Percentiles rank a stretch among this genome's conserved stretches.
phyloP scores from a whole-genome alignment of 2,329 filamentous ascomycete genomes.

The Paecilomyces niveus region DNA sequence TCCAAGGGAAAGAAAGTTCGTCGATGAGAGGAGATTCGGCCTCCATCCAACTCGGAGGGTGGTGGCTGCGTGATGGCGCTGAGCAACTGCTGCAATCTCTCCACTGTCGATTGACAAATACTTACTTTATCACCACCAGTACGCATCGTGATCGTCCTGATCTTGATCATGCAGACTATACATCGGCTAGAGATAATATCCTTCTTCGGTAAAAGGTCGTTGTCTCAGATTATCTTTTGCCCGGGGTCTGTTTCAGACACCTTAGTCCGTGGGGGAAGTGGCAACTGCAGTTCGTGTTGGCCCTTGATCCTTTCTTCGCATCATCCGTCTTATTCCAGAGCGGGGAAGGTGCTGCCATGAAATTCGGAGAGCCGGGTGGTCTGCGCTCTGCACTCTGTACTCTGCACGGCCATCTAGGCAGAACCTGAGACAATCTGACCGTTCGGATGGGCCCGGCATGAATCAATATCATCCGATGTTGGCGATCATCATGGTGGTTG shows the following conservation, averaged over 20 bases:
- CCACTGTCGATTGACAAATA: background rate
- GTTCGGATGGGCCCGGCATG: background rate
- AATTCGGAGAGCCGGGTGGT: background rate
- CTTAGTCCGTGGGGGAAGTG: background rate
- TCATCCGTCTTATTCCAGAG: background rate
- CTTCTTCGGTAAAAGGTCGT: background rate
- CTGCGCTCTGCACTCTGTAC: background rate
- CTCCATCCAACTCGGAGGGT: background rate
- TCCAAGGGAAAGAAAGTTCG: conserved; percentile 26
- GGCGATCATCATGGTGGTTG: background rate
- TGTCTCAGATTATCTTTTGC: background rate
- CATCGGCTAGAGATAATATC: background rate
- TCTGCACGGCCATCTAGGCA: background rate
- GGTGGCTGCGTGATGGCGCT: background rate
- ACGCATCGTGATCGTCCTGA: background rate
- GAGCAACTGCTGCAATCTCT: background rate
- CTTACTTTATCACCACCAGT: background rate
- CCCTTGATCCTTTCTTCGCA: background rate
- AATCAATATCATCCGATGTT: background rate
- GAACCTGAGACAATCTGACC: background rate
- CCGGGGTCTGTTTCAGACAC: background rate
- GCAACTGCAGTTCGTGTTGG: background rate
- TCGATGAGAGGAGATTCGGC: conserved; percentile 10
- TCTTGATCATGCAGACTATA: background rate
- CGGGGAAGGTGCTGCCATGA: background rate